Base-by-base conservation (phyloP, 495 filamentous ascomycete genomes). In the Penicillium longicatenatum region DNA sequence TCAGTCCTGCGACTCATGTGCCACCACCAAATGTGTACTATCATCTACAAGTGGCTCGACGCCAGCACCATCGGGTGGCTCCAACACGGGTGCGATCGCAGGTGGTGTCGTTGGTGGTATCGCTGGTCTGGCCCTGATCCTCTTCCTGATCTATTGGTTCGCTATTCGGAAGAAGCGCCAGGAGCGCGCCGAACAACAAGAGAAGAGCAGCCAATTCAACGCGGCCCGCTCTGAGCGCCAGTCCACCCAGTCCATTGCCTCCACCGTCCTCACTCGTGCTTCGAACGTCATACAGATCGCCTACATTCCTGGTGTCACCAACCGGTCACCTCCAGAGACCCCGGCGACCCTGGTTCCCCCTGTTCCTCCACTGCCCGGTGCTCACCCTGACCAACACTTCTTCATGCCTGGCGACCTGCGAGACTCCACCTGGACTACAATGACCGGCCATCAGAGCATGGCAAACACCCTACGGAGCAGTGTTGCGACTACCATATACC, bases 211-310 rank as follows among this genome's bases (percentile, higher is more conserved):
- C 58, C 73, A 80, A 44, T 74, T 87, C 54, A 85, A 86, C 61
- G 86, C 89, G 60, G 80, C 86, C 50, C 83, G 89, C 57, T 83
- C 86, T 24, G 91, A 91, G 24, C 91, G 93, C 35, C 91, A 96
- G 64, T 96, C 93, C 5, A 88, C 52, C 83, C 52, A 86, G 59
- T 97, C 93, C 37, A 91, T 98, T 65, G 94, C 95, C 16, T 97
- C 93, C 10, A 97, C 93, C 49, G 91, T 97, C 52, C 85, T 96
- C 53, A 98, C 94, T 6, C 88, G 94, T 46, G 94, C 94, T 44
- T 97, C 93, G 57, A 98, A 98, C 75, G 91, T 98, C 69, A 98
- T 98, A 59, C 94, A 98, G 75, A 98, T 98, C 70, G 94, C 95
- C 44, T 98, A 97, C 71, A 97, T 98, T 61, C 94, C 94, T 48